Base-by-base conservation (phyloP, 73 alveolate genomes). In the Paramecium bursaria region DNA sequence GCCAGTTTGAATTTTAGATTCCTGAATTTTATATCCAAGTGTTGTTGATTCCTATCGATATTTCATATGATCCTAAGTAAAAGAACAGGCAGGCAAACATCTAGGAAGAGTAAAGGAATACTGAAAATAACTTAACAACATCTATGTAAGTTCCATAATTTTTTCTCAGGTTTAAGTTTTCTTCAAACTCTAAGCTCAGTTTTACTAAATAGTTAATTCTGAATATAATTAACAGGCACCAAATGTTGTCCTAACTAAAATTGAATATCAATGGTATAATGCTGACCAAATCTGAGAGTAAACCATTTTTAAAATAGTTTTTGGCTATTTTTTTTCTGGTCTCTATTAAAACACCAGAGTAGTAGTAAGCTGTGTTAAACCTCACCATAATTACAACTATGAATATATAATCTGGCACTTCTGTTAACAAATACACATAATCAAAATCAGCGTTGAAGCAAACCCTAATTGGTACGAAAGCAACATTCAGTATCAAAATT, bases 291-390 rank as follows among this genome's bases (percentile, higher is more conserved):
- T 54, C 75, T 23, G 14, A 54, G 29, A 54, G 26, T 13, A 27
- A 54, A 23, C 48, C 14, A 54, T 54, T 54, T 26, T 54, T 54
- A 25, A 54, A 26, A 11, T 54, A 54, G 26, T 88, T 48, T 74
- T 67, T 54, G 48, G 88, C 75, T 21, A 92, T 91, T 13, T 73
- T 74, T 33, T 88, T 77, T 15, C 97, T 46, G 29, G 73, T 49
- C 75, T 86, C 74, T 4, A 85, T 85, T 14, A 88, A 33, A 5
- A 73, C 48, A 44, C 97, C 97, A 23, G 86, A 88, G 22, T 87
- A 67, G 48, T 92, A 92, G 48, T 89, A 92, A 3, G 94, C 97
- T 25, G 95, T 91, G 51, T 87, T 87, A 53, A 90, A 86, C 17
- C 86, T 17, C 15, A 92, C 29, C 17, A 61, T 88, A 17, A 91